Evolutionary conservation across 164 flowering plant species (phyloP).

Genomic region (Chimonanthus salicifolius): DNA sequence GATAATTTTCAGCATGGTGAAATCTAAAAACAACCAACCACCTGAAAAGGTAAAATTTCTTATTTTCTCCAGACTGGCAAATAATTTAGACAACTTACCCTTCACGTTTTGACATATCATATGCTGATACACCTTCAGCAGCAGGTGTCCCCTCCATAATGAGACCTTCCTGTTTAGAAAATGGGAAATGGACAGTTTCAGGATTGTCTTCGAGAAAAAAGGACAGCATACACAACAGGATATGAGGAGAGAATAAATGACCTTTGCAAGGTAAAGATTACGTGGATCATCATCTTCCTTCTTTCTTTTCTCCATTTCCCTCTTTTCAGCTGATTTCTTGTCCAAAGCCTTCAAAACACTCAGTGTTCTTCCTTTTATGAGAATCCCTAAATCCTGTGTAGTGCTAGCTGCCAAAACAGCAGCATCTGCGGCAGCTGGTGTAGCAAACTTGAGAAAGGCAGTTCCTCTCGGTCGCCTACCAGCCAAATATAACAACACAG

Average conservation of each 20-base stretch:
- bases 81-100: constrained; percentile 39
- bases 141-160: constrained; percentile 90
- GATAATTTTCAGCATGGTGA: neutral
- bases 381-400: constrained; percentile 57
- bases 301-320: constrained; percentile 56
- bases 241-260: constrained; percentile 8
- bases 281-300: constrained; percentile 62
- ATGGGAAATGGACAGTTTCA: constrained; percentile 4
- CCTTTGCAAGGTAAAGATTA: constrained; percentile 87
- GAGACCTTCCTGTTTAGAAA: constrained; percentile 65
- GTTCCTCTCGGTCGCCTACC: constrained; percentile 90
- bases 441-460: constrained; percentile 80
- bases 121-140: constrained; percentile 84
- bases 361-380: constrained; percentile 69
- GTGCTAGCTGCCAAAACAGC: constrained; percentile 65
- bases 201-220: neutral
- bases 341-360: constrained; percentile 81
- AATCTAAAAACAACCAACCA: neutral
- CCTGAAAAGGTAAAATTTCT: neutral
- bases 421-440: constrained; percentile 54
- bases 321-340: constrained; percentile 73
- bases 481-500: neutral
- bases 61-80: neutral
- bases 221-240: neutral
- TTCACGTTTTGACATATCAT: constrained; percentile 80